A percentile compares a stretch with the other conserved stretches of the same genome.
Evolutionary conservation across 495 filamentous ascomycete species (phyloP).

Genomic region (Daldinia loculata): DNA sequence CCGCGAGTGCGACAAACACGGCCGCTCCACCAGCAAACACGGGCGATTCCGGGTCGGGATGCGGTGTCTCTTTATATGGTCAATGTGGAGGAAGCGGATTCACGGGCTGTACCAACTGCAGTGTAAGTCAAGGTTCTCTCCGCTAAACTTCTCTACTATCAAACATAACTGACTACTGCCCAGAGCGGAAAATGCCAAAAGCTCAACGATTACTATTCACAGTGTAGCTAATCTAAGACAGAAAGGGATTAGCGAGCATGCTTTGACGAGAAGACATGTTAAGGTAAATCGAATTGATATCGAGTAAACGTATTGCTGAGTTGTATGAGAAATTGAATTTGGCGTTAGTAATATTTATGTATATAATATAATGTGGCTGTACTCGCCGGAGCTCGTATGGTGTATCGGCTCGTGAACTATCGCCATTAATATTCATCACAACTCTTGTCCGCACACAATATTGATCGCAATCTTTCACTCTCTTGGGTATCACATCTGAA

Average conservation of each 20-base stretch:
- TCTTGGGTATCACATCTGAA: conserved; percentile 26
- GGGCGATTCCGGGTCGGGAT: conserved; percentile 36
- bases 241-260: background rate
- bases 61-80: conserved; percentile 48
- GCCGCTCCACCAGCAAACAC: conserved; percentile 34
- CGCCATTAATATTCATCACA: conserved; percentile 5
- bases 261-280: background rate
- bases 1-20: conserved; percentile 13
- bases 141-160: background rate
- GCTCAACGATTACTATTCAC: conserved; percentile 50
- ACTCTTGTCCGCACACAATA: conserved; percentile 4
- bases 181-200: conserved; percentile 39
- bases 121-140: conserved; percentile 41
- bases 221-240: conserved; percentile 44
- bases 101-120: conserved; percentile 54
- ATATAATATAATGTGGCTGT: conserved; percentile 3
- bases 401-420: conserved; percentile 19
- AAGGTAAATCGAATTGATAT: background rate
- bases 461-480: conserved; percentile 5
- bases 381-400: conserved; percentile 12
- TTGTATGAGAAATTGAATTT: background rate
- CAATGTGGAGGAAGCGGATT: conserved; percentile 60
- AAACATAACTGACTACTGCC: conserved; percentile 11
- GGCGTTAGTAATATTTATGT: conserved; percentile 1
- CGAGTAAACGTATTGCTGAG: background rate